Evolutionary conservation across 306 rosid genomes (phyloP), one percentile per base, ranked within the genome.

Genomic region (Styphnolobium japonicum): DNA sequence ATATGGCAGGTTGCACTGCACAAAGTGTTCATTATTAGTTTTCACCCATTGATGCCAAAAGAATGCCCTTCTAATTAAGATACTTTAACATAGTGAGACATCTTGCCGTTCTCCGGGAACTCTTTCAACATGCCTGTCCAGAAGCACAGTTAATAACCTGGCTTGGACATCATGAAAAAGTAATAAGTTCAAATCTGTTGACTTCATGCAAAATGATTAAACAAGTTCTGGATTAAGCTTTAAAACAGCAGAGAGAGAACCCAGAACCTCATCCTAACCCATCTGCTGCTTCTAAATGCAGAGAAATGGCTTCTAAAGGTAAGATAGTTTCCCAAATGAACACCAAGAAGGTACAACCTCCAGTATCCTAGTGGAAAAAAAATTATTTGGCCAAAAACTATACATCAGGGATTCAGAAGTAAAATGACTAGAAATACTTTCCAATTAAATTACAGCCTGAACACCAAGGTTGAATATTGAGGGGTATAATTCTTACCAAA

Each of bases 1-100:
- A 84, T 95, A 95, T 9, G 97, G 85, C 69, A 92, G 82, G 77
- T 95, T 95, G 93, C 99, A 95, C 99, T 95, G 98, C 85, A 89
- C 29, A 85, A 80, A 65, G 63, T 56, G 67, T 37, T 55, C 29
- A 56, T 10, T 78, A 29, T 81, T 57, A 82, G 86, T 55, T 81
- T 85, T 51, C 76, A 81, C 72, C 33, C 19, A 49, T 18, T 29
- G 25, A 64, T 62, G 56, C 73, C 43, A 37, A 83, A 53, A 67
- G 56, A 76, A 52, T 60, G 40, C 62, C 12, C 19, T 25, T 45
- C 16, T 15, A 22, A 72, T 45, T 19, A 45, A 45, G 72, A 62
- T 18, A 56, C 21, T 12, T 4, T 16, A 37, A 82, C 31, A 69
- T n/a, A n/a, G n/a, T 21, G 69, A 37, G 60, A 75, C 69, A 71